A percentile compares a stretch with the other conserved stretches of the same genome.
Conservation (phyloP, 768 basidiomycete species). For the Boletus rufocinnamomeus region DNA sequence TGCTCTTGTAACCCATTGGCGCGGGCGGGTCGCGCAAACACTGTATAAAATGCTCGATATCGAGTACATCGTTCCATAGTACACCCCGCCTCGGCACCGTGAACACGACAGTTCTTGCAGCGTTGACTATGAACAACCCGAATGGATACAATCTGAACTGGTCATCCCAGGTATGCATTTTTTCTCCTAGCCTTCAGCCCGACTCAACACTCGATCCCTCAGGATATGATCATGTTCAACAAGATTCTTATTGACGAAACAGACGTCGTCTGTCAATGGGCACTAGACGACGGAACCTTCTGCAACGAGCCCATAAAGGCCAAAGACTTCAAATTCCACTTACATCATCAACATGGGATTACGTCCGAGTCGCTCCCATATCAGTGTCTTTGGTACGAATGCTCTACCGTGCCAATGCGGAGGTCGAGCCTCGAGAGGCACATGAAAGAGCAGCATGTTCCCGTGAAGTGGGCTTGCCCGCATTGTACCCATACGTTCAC, state of each 20-base stretch:
- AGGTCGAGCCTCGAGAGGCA: constrained; percentile 15
- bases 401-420: constrained; percentile 1
- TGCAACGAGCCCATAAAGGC: neutral
- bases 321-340: constrained; percentile 7
- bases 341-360: constrained; percentile 6
- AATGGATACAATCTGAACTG: neutral
- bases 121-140: neutral
- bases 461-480: constrained; percentile 15
- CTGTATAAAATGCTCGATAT: constrained; percentile 8
- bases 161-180: neutral
- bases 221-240: constrained; percentile 9
- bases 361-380: neutral
- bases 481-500: neutral
- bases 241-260: constrained; percentile 1
- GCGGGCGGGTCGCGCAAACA: neutral
- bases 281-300: neutral
- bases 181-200: neutral
- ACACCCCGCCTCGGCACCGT: neutral
- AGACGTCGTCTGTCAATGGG: constrained; percentile 9
- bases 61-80: neutral
- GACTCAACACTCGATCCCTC: neutral
- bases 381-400: constrained; percentile 13
- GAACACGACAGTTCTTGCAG: neutral
- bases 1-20: constrained; percentile 1
- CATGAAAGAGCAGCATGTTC: constrained; percentile 11